A percentile compares a stretch with the other conserved stretches of the same genome.
Evolutionary conservation across 495 filamentous ascomycete genomes (phyloP).

Genomic region (Neurospora sp.): DNA sequence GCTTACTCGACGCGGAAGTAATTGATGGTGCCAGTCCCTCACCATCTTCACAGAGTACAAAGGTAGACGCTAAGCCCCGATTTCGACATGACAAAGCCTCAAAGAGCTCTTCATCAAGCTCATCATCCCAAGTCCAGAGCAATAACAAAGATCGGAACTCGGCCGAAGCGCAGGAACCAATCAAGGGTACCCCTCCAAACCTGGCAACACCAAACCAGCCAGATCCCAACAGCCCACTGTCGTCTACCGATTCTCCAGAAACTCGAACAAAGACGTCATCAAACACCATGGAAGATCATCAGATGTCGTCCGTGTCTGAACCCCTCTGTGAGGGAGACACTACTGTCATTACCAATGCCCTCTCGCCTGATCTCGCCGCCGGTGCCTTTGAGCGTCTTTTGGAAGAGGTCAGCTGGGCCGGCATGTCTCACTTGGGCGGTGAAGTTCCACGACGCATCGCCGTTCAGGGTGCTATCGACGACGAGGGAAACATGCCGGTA

Average conservation of each 20-base stretch:
- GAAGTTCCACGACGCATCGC: constrained; percentile 91
- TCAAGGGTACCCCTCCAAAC: not conserved
- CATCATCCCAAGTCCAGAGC: not conserved
- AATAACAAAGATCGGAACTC: not conserved
- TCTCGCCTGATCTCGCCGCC: constrained; percentile 40
- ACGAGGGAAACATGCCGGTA: constrained; percentile 73
- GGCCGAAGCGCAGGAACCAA: not conserved
- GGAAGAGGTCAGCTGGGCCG: constrained; percentile 76
- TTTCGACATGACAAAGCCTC: not conserved
- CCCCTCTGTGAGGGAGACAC: constrained; percentile 69
- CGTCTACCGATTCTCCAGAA: not conserved
- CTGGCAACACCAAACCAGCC: not conserved
- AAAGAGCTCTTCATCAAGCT: not conserved
- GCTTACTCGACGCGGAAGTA: not conserved
- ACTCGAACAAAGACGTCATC: not conserved
- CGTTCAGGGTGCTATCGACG: constrained; percentile 63
- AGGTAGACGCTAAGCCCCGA: not conserved
- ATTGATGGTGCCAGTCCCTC: not conserved
- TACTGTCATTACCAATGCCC: constrained; percentile 57
- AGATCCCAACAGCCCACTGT: not conserved
- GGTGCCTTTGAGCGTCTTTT: constrained; percentile 60
- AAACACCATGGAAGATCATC: not conserved
- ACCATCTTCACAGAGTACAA: not conserved
- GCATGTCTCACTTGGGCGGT: constrained; percentile 85
- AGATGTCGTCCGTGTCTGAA: constrained; percentile 8